Conservation (phyloP, 116 monocot genomes). For the Cymodocea nodosa region DNA sequence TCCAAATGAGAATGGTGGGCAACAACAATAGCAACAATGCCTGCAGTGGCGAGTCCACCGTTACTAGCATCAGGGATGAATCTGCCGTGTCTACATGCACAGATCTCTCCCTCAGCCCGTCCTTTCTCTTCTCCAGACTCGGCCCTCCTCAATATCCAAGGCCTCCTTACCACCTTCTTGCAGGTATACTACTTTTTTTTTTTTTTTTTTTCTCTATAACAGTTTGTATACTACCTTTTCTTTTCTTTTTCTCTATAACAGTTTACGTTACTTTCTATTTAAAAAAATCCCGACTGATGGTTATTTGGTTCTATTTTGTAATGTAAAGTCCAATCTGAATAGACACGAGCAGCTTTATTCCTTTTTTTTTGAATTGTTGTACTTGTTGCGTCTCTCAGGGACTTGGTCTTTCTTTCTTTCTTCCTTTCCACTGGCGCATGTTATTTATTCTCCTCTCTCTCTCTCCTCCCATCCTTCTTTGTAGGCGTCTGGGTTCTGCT, state of each 20-base stretch:
- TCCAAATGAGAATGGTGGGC: conserved; percentile 1
- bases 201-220: background rate
- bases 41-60: conserved; percentile 41
- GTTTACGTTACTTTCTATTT: no score
- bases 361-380: background rate
- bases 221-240: background rate
- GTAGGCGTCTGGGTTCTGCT: background rate
- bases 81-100: conserved; percentile 17
- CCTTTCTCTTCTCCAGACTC: conserved; percentile 17
- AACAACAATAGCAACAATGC: conserved; percentile 3
- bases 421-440: background rate
- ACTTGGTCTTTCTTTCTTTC: background rate
- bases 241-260: background rate
- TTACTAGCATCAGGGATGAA: conserved; percentile 38
- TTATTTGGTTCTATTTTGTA: background rate
- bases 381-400: background rate
- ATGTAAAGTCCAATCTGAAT: conserved; percentile 6
- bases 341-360: background rate
- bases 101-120: conserved; percentile 18
- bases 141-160: conserved; percentile 6
- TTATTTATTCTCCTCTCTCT: background rate
- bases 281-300: background rate
- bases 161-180: conserved; percentile 9
- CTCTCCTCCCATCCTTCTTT: background rate
- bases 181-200: conserved; percentile 12